A percentile compares a stretch with the other conserved stretches of the same genome.
Evolutionary conservation across 2,329 filamentous ascomycete genomes (phyloP).

Genomic region (Talaromyces sp.): DNA sequence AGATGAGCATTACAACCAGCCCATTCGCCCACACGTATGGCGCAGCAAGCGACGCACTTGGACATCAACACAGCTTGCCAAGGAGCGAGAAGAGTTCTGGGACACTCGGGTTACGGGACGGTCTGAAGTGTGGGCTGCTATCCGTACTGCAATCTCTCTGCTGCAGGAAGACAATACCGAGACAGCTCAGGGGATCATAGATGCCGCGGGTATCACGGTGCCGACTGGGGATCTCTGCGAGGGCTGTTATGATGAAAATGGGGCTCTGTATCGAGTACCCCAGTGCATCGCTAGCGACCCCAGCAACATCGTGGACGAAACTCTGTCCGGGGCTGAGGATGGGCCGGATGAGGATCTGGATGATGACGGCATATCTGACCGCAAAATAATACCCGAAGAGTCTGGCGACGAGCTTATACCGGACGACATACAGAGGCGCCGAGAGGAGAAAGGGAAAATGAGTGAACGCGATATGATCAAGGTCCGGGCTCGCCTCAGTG

Average conservation of each 20-base stretch:
- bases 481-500: constrained; percentile 62
- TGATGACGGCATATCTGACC: constrained; percentile 25
- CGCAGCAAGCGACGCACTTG: constrained; percentile 59
- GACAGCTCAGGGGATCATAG: constrained; percentile 75
- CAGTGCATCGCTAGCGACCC: constrained; percentile 67
- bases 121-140: constrained; percentile 73
- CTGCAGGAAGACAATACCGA: constrained; percentile 60
- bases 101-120: constrained; percentile 79
- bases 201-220: constrained; percentile 70
- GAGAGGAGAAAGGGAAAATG: constrained; percentile 59
- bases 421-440: constrained; percentile 36
- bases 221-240: constrained; percentile 69
- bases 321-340: constrained; percentile 18
- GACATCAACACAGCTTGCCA: constrained; percentile 64
- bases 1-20: constrained; percentile 64
- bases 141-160: constrained; percentile 64
- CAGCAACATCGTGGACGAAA: constrained; percentile 44
- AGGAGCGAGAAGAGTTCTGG: constrained; percentile 79
- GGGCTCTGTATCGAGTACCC: constrained; percentile 65
- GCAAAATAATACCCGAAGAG: constrained; percentile 33
- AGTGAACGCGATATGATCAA: constrained; percentile 53
- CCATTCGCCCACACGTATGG: constrained; percentile 64
- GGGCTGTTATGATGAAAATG: constrained; percentile 67
- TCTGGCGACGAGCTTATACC: constrained; percentile 36
- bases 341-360: constrained; percentile 19